Percentiles rank a stretch among this genome's conserved stretches.
phyloP scores from a whole-genome alignment of 441 rosid species.

The Rhodomyrtus psidioides region DNA sequence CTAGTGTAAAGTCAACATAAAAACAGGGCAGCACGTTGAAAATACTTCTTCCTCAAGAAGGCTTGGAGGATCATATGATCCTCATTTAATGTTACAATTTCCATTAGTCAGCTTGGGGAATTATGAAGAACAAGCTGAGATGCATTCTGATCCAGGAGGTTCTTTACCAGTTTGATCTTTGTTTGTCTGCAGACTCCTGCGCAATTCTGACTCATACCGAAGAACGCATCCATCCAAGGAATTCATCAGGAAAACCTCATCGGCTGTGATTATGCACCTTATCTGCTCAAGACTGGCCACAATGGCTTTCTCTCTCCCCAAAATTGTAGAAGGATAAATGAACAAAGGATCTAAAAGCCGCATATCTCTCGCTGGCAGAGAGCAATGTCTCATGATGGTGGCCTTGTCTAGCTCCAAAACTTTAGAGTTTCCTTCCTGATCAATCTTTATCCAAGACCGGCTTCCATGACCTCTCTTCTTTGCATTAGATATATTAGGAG shows the following conservation, averaged over 20 bases:
- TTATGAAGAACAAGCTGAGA: neutral
- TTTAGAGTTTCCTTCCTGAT: slow-evolving; percentile 55
- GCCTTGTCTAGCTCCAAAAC: slow-evolving; percentile 82
- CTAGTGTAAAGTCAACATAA: neutral
- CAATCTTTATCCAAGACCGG: slow-evolving; percentile 94
- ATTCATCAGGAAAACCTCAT: slow-evolving; percentile 89
- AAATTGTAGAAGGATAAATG: slow-evolving; percentile 80
- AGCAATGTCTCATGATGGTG: slow-evolving; percentile 87
- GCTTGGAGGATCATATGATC: neutral
- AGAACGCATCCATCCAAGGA: slow-evolving; percentile 69
- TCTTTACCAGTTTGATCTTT: slow-evolving; percentile 52
- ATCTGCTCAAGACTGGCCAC: slow-evolving; percentile 90
- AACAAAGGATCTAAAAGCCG: slow-evolving; percentile 94
- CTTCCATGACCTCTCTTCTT: slow-evolving; percentile 89
- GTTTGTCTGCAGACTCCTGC: slow-evolving; percentile 69
- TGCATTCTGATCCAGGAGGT: neutral
- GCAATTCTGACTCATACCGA: slow-evolving; percentile 67
- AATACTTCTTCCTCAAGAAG: neutral
- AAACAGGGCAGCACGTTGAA: neutral
- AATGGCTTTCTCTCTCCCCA: slow-evolving; percentile 91
- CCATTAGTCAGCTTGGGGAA: neutral
- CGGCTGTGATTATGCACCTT: slow-evolving; percentile 88
- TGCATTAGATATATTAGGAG: slow-evolving; percentile 33
- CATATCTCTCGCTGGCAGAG: slow-evolving; percentile 87
- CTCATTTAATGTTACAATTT: neutral